Conservation (phyloP, 768 basidiomycete genomes). For the Mycena latifolia region DNA sequence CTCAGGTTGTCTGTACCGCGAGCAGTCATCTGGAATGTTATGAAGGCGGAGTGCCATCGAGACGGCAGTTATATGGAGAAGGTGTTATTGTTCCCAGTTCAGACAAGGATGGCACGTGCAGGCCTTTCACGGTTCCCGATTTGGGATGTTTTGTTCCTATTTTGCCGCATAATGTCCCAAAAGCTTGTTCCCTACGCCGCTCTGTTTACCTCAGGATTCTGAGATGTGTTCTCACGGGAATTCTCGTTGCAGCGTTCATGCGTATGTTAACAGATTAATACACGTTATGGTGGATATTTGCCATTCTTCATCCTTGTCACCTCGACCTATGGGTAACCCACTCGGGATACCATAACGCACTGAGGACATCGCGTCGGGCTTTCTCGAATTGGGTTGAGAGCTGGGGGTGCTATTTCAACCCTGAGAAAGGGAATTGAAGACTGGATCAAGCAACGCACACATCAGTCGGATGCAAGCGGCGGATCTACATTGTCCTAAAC, state of each 20-base stretch:
- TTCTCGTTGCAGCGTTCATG: not conserved
- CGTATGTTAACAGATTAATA: not conserved
- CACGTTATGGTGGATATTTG: not conserved
- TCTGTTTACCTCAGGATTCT: not conserved
- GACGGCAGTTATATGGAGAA: no score
- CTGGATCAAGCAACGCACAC: slow-evolving; percentile 42
- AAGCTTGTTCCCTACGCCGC: no score
- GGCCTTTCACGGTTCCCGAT: no score
- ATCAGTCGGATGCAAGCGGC: slow-evolving; percentile 72
- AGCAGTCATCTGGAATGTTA: slow-evolving; percentile 39
- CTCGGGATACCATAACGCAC: slow-evolving; percentile 33
- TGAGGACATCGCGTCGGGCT: slow-evolving; percentile 29
- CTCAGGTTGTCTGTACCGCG: slow-evolving; percentile 58
- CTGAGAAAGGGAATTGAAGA: slow-evolving; percentile 1
- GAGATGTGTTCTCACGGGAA: no score
- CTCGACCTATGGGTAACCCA: not conserved
- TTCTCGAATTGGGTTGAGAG: slow-evolving; percentile 31
- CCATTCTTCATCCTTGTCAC: not conserved
- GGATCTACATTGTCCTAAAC: slow-evolving; percentile 58
- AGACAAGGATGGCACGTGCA: no score
- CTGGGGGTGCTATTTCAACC: slow-evolving; percentile 24
- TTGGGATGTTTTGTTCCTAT: not conserved
- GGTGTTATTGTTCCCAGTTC: no score
- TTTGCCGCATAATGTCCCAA: not conserved
- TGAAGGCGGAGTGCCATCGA: no score